These are phyloP conservation scores for Mentha longifolia DNA, from an alignment of 257 asterid genomes.

Conservation along the genomic window DNA sequence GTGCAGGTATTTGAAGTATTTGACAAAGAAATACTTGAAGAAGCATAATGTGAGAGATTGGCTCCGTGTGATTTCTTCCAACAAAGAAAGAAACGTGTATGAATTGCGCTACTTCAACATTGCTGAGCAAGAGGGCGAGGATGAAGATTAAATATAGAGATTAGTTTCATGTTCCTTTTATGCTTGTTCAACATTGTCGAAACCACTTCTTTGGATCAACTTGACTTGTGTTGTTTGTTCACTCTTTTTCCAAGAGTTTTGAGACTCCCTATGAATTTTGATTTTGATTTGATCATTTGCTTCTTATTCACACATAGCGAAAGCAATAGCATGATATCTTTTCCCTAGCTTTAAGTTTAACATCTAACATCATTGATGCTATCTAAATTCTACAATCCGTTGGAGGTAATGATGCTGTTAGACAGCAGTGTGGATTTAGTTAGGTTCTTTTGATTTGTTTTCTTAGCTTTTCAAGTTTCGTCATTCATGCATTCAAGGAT, in stretches of 20 bases:
- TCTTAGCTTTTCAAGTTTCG: no score
- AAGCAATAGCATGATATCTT: neutral
- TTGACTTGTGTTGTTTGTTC: conserved; percentile 26
- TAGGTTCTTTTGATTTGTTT: no score
- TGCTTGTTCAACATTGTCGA: conserved; percentile 9
- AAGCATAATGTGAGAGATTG: conserved; percentile 78
- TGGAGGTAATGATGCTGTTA: no score
- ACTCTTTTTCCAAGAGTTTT: conserved; percentile 5
- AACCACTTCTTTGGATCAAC: conserved; percentile 25
- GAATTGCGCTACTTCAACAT: conserved; percentile 78
- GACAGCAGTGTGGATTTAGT: no score
- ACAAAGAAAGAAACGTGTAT: conserved; percentile 71
- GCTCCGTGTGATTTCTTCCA: conserved; percentile 80
- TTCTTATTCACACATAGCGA: conserved; percentile 9
- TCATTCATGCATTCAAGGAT: neutral
- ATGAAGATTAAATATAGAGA: conserved; percentile 47
- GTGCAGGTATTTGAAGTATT: conserved; percentile 68
- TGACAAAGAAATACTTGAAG: conserved; percentile 83
- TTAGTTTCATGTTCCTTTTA: conserved; percentile 5
- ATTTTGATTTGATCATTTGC: conserved; percentile 31
- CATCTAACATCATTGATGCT: no score
- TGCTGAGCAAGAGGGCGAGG: conserved; percentile 75
- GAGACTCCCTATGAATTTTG: conserved; percentile 12
- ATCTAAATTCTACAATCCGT: no score
- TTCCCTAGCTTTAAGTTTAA: neutral